These are phyloP conservation scores for Mucor circinelloides DNA, from an alignment of 371 early-diverging fungal species.

Conservation along the genomic window DNA sequence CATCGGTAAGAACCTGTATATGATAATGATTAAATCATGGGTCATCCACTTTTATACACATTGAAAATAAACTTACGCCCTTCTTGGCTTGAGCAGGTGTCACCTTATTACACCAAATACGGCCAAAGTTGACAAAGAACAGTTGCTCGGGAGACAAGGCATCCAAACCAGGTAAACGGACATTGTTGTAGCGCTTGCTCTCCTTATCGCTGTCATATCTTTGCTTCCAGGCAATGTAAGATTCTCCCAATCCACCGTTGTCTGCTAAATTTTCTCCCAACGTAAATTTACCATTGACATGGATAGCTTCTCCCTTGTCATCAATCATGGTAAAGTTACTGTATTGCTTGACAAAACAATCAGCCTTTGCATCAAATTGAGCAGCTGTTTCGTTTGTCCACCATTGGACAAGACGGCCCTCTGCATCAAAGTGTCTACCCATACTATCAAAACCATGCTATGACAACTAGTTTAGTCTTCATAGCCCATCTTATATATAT, in stretches of 20 bases:
- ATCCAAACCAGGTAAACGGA: constrained; percentile 57
- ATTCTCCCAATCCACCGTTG: constrained; percentile 62
- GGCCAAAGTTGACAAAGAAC: constrained; percentile 59
- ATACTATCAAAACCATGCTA: constrained; percentile 52
- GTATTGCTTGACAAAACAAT: constrained; percentile 69
- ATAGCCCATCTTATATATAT: not conserved
- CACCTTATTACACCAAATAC: constrained; percentile 54
- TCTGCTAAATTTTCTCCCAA: constrained; percentile 76
- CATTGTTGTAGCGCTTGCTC: constrained; percentile 40
- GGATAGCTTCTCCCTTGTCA: constrained; percentile 22
- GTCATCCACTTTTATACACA: not conserved
- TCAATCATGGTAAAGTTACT: constrained; percentile 43
- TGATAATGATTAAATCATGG: not conserved
- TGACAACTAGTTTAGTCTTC: not conserved
- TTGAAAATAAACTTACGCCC: constrained; percentile 24
- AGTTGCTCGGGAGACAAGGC: constrained; percentile 46
- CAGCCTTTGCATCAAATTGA: constrained; percentile 51
- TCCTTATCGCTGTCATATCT: constrained; percentile 40
- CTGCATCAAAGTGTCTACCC: constrained; percentile 57
- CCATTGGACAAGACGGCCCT: constrained; percentile 55
- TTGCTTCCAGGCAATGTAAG: constrained; percentile 43
- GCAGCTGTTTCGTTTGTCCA: constrained; percentile 58
- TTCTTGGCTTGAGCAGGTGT: constrained; percentile 40
- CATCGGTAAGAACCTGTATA: constrained; percentile 42
- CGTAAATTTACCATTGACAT: constrained; percentile 60